Percentiles rank a stretch among this genome's conserved stretches.
Conservation (phyloP, 2,329 filamentous ascomycete genomes). For the Cephalotrichum gorgonifer region DNA sequence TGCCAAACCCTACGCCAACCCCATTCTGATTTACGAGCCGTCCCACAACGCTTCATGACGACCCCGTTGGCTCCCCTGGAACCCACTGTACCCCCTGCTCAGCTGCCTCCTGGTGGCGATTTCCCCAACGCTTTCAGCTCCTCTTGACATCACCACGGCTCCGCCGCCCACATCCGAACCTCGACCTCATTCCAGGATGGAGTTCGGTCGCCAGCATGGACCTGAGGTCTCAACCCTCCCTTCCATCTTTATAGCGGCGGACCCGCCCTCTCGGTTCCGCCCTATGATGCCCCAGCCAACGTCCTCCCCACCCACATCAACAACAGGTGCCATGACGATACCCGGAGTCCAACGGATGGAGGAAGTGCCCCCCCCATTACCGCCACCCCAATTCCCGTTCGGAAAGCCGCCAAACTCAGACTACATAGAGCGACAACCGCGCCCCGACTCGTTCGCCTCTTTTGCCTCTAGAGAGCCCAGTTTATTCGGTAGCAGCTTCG, state of each 20-base stretch:
- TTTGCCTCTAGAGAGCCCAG: constrained; percentile 5
- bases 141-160: background rate
- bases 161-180: background rate
- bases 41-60: constrained; percentile 3
- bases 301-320: constrained; percentile 5
- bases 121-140: background rate
- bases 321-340: constrained; percentile 8
- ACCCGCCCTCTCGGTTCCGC: constrained; percentile 3
- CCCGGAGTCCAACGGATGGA: constrained; percentile 6
- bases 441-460: constrained; percentile 6
- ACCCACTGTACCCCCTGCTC: constrained; percentile 1
- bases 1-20: too few species aligned
- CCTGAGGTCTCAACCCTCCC: constrained; percentile 7
- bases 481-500: constrained; percentile 18
- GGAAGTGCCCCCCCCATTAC: constrained; percentile 8
- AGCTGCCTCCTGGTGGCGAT: constrained; percentile 4
- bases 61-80: constrained; percentile 1
- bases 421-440: constrained; percentile 2
- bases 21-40: background rate
- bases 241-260: constrained; percentile 8
- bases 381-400: constrained; percentile 7
- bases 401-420: constrained; percentile 7
- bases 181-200: constrained; percentile 5
- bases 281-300: background rate
- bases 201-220: constrained; percentile 6